Conservation (phyloP, 2,329 filamentous ascomycete species). For the Microdochium nivale region DNA sequence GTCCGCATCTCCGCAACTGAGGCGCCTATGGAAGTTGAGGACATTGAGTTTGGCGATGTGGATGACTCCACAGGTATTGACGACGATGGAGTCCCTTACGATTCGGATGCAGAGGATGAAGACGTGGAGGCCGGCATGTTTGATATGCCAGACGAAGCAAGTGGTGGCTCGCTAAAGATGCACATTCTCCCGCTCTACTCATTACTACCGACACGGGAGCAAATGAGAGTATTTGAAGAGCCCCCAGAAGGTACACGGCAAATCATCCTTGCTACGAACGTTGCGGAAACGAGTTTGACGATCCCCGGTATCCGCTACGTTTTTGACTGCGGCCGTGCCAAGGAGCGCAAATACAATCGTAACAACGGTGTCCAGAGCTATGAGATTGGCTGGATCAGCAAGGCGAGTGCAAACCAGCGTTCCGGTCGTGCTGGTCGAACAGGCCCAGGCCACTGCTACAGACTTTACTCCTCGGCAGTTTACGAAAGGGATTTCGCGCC, state of each 20-base stretch:
- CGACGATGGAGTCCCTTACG: slow-evolving; percentile 35
- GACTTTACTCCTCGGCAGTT: slow-evolving; percentile 88
- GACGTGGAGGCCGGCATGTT: slow-evolving; percentile 61
- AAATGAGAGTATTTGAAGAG: slow-evolving; percentile 81
- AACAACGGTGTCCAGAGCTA: slow-evolving; percentile 90
- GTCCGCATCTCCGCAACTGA: slow-evolving; percentile 71
- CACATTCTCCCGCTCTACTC: slow-evolving; percentile 94
- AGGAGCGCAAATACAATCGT: slow-evolving; percentile 85
- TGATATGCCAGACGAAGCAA: slow-evolving; percentile 54
- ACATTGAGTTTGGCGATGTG: slow-evolving; percentile 69
- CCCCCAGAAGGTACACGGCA: slow-evolving; percentile 75
- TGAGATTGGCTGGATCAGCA: slow-evolving; percentile 93
- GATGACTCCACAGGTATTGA: slow-evolving; percentile 63
- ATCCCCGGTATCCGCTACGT: slow-evolving; percentile 94
- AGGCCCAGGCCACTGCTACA: slow-evolving; percentile 90
- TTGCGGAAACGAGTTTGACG: slow-evolving; percentile 93
- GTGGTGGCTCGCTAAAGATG: slow-evolving; percentile 60
- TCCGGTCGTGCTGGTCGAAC: slow-evolving; percentile 92
- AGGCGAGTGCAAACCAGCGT: slow-evolving; percentile 87
- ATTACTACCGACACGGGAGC: slow-evolving; percentile 80
- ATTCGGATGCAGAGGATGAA: slow-evolving; percentile 48
- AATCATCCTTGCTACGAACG: slow-evolving; percentile 89
- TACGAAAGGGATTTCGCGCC: slow-evolving; percentile 84
- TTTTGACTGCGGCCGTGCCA: slow-evolving; percentile 87
- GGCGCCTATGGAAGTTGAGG: slow-evolving; percentile 73